Conservation (phyloP, 805 yeast species). For the Clavispora fructus region DNA sequence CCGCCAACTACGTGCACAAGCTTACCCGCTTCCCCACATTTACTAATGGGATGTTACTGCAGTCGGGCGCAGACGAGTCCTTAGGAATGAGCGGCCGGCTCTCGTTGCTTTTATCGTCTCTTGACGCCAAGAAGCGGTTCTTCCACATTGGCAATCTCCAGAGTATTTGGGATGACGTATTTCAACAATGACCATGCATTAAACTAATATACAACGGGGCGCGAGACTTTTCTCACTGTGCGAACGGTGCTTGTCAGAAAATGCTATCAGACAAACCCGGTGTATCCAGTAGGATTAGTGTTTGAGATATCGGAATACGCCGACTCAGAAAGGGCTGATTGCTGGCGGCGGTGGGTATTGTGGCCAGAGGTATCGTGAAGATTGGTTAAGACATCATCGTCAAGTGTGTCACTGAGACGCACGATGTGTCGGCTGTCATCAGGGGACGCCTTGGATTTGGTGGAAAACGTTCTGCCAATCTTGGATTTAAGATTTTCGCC, state of each 20-base stretch:
- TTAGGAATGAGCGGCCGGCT: neutral
- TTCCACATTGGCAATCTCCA: neutral
- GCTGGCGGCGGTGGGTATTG: constrained; percentile 6
- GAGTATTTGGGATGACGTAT: neutral
- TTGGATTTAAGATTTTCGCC: constrained; percentile 11
- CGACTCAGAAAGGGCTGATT: constrained; percentile 8
- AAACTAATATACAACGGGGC: constrained; percentile 1
- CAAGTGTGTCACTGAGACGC: constrained; percentile 13
- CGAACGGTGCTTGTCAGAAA: neutral
- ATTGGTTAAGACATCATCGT: constrained; percentile 1
- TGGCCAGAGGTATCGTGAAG: constrained; percentile 5
- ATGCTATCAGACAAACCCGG: constrained; percentile 4
- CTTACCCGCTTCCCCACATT: neutral
- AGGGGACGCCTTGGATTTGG: neutral
- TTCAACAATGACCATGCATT: neutral
- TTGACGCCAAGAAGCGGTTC: neutral
- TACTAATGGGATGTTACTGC: neutral
- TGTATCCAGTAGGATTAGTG: constrained; percentile 10
- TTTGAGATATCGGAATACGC: constrained; percentile 11
- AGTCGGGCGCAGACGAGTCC: neutral
- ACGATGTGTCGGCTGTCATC: constrained; percentile 3
- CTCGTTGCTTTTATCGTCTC: neutral
- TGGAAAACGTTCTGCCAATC: constrained; percentile 6
- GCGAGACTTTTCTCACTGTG: neutral
- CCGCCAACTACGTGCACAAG: constrained; percentile 6